Conservation (phyloP, 2,329 filamentous ascomycete genomes). For the Sclerotinia nivalis region DNA sequence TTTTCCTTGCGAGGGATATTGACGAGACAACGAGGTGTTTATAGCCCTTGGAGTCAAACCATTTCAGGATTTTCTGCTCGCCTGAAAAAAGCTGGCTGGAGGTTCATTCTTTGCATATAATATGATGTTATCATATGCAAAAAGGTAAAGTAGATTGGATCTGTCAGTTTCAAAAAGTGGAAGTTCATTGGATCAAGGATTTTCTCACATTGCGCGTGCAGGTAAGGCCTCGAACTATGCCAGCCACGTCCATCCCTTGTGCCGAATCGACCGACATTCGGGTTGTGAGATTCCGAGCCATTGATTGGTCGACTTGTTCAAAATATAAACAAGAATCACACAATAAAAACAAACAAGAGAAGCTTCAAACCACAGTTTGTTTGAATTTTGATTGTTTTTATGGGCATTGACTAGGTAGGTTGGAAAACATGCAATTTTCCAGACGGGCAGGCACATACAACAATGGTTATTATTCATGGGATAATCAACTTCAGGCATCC, state of each 20-base stretch:
- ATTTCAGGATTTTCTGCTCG: background rate
- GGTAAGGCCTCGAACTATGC: conserved; percentile 15
- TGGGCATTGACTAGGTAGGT: background rate
- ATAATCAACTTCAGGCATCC: background rate
- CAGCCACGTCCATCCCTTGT: conserved; percentile 18
- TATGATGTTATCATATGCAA: conserved; percentile 16
- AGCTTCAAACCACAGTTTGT: background rate
- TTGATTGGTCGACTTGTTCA: background rate
- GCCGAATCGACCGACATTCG: conserved; percentile 13
- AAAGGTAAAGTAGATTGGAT: conserved; percentile 15
- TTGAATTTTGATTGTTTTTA: background rate
- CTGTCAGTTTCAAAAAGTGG: conserved; percentile 3
- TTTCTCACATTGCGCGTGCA: conserved; percentile 15
- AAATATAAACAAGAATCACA: conserved; percentile 7
- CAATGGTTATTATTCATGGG: background rate
- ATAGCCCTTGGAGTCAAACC: conserved; percentile 20
- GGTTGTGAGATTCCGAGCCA: background rate
- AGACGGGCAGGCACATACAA: background rate
- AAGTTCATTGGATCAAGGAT: conserved; percentile 11
- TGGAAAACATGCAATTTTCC: background rate
- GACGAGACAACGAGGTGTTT: conserved; percentile 22
- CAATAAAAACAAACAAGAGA: background rate
- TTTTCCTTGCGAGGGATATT: conserved; percentile 15
- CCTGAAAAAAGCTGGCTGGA: conserved; percentile 18
- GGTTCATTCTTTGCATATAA: conserved; percentile 18